phyloP scores from a whole-genome alignment of 352 stramenopile species.

The Ophiocytium majus region DNA sequence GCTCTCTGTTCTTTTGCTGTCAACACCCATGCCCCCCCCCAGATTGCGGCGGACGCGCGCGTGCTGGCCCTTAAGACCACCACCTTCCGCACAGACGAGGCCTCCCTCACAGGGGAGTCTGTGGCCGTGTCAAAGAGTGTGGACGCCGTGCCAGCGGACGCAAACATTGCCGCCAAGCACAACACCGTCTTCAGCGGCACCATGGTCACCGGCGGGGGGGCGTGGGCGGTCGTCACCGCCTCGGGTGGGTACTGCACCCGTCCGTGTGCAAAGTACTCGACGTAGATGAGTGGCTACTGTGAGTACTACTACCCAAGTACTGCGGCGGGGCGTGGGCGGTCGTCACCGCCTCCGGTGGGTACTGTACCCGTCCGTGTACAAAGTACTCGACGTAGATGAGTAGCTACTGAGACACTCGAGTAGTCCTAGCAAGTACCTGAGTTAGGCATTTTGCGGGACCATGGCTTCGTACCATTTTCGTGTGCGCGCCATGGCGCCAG shows the following conservation, averaged over 20 bases:
- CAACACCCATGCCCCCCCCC: not conserved
- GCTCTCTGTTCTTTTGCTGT: not conserved
- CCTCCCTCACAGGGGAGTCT: slow-evolving; percentile 92
- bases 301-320: too few relatives aligned
- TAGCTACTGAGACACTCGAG: too few relatives aligned
- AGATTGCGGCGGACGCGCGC: slow-evolving; percentile 62
- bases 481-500: too few relatives aligned
- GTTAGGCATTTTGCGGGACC: too few relatives aligned
- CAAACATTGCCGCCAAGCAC: slow-evolving; percentile 64
- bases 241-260: slow-evolving; percentile 63
- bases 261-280: too few relatives aligned
- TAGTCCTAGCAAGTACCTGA: too few relatives aligned
- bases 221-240: slow-evolving; percentile 83
- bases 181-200: slow-evolving; percentile 98
- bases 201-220: slow-evolving; percentile 91
- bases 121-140: slow-evolving; percentile 81
- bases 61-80: slow-evolving; percentile 89
- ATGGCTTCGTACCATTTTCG: too few relatives aligned
- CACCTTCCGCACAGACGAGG: slow-evolving; percentile 78
- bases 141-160: slow-evolving; percentile 53
- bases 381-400: too few relatives aligned
- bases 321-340: too few relatives aligned
- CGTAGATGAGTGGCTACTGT: too few relatives aligned
- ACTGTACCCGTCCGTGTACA: too few relatives aligned
- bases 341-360: too few relatives aligned